Percentiles rank a stretch among this genome's conserved stretches.
These are phyloP conservation scores for Castanea crenata DNA, from an alignment of 306 rosid species.

Conservation along the genomic window DNA sequence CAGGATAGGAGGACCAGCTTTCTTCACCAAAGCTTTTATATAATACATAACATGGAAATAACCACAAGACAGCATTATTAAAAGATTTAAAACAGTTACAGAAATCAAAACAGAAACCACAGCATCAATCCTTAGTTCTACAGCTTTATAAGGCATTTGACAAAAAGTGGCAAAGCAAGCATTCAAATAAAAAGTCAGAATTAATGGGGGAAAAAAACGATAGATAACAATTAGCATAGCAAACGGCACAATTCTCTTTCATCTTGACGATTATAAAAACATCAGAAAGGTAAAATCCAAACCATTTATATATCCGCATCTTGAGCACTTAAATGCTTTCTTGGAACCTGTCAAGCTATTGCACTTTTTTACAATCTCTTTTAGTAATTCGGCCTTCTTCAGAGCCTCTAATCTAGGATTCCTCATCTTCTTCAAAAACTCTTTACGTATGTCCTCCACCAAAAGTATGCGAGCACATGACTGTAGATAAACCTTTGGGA, in stretches of 20 bases:
- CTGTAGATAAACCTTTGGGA: constrained; percentile 43
- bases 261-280: constrained; percentile 8
- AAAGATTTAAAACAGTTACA: not conserved
- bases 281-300: constrained; percentile 26
- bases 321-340: constrained; percentile 52
- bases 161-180: constrained; percentile 1
- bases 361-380: constrained; percentile 47
- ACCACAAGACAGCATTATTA: not conserved
- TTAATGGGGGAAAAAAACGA: constrained; percentile 1
- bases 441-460: constrained; percentile 38
- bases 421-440: constrained; percentile 63
- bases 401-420: constrained; percentile 48
- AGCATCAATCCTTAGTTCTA: not conserved
- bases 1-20: constrained; percentile 33
- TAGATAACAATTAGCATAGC: constrained; percentile 11
- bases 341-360: constrained; percentile 32
- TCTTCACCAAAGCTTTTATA: constrained; percentile 71
- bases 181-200: constrained; percentile 1
- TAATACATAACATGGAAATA: constrained; percentile 2
- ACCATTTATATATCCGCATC: constrained; percentile 79
- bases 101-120: not conserved
- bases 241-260: constrained; percentile 16
- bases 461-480: constrained; percentile 75
- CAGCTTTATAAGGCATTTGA: not conserved
- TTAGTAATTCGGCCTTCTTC: constrained; percentile 50